Percentiles rank a stretch among this genome's conserved stretches.
Conservation (phyloP, 31 red algal genomes). For the Odonthalia washingtoniensis region DNA sequence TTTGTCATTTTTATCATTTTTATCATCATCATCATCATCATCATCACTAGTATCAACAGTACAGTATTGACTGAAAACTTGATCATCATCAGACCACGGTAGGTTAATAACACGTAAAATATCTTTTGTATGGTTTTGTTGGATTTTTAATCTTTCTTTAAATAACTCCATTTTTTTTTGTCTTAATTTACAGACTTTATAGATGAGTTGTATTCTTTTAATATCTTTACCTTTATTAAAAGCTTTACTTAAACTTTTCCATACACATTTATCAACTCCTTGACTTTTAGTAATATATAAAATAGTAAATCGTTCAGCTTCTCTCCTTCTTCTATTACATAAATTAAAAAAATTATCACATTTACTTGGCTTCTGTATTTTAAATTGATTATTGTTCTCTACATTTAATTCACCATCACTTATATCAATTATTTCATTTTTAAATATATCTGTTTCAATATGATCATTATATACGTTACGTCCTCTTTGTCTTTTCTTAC, state of each 20-base stretch:
- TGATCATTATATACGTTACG: slow-evolving; percentile 24
- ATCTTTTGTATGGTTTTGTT: background rate
- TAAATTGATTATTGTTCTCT: too few relatives aligned
- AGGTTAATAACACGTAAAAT: background rate
- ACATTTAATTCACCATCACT: slow-evolving; percentile 64
- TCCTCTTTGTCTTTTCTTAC: slow-evolving; percentile 30
- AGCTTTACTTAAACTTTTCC: slow-evolving; percentile 2
- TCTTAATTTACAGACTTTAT: background rate
- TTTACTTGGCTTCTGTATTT: background rate
- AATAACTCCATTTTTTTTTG: background rate
- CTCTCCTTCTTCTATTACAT: slow-evolving; percentile 7
- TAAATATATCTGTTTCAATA: slow-evolving; percentile 24
- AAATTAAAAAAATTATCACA: slow-evolving; percentile 23
- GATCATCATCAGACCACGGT: background rate
- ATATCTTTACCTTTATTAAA: slow-evolving; percentile 42
- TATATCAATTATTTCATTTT: background rate
- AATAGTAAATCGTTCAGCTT: slow-evolving; percentile 48
- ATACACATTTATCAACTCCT: slow-evolving; percentile 22
- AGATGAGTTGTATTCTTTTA: slow-evolving; percentile 29
- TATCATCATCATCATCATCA: too few relatives aligned
- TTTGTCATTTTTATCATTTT: too few relatives aligned
- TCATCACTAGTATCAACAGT: too few relatives aligned
- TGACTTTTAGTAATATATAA: slow-evolving; percentile 18
- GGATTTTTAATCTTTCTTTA: background rate
- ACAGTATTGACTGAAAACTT: too few relatives aligned